A percentile compares a stretch with the other conserved stretches of the same genome.
These are phyloP conservation scores for Castanea mollissima DNA, from an alignment of 306 rosid genomes.

Conservation along the genomic window DNA sequence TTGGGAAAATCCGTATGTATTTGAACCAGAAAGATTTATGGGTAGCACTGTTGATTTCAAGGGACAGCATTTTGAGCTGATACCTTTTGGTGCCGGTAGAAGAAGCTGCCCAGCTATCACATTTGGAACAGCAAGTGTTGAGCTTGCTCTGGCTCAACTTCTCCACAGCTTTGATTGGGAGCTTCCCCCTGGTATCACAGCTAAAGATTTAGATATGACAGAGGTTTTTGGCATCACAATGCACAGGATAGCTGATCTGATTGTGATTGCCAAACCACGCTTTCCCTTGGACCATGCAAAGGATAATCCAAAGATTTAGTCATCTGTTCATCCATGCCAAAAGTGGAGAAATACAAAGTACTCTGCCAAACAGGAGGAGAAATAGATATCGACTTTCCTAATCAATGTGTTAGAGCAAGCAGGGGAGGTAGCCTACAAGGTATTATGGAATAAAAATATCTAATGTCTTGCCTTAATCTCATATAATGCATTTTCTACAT, in stretches of 20 bases:
- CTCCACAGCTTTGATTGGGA: slow-evolving; percentile 64
- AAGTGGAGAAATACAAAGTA: too few relatives aligned
- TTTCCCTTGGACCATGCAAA: slow-evolving; percentile 12
- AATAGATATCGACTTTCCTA: too few relatives aligned
- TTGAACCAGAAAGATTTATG: slow-evolving; percentile 61
- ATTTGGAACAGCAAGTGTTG: slow-evolving; percentile 39
- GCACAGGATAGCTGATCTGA: slow-evolving; percentile 51
- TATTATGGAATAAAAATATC: too few relatives aligned
- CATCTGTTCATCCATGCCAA: neutral
- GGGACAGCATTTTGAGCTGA: slow-evolving; percentile 55
- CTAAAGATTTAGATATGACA: slow-evolving; percentile 50
- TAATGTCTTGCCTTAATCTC: too few relatives aligned
- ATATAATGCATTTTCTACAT: too few relatives aligned
- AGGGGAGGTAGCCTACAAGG: too few relatives aligned
- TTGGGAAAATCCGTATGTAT: slow-evolving; percentile 55
- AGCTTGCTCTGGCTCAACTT: slow-evolving; percentile 70
- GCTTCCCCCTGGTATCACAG: slow-evolving; percentile 47
- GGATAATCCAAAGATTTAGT: slow-evolving; percentile 6
- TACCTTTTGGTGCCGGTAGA: slow-evolving; percentile 76
- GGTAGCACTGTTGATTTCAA: slow-evolving; percentile 49
- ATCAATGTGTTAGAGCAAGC: too few relatives aligned
- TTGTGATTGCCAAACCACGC: slow-evolving; percentile 45
- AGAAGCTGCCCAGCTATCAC: slow-evolving; percentile 56
- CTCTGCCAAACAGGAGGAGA: too few relatives aligned
- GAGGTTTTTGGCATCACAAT: slow-evolving; percentile 65